These are phyloP conservation scores for Hansenula sp. DNA, from an alignment of 1,139 yeast genomes.

Conservation along the genomic window DNA sequence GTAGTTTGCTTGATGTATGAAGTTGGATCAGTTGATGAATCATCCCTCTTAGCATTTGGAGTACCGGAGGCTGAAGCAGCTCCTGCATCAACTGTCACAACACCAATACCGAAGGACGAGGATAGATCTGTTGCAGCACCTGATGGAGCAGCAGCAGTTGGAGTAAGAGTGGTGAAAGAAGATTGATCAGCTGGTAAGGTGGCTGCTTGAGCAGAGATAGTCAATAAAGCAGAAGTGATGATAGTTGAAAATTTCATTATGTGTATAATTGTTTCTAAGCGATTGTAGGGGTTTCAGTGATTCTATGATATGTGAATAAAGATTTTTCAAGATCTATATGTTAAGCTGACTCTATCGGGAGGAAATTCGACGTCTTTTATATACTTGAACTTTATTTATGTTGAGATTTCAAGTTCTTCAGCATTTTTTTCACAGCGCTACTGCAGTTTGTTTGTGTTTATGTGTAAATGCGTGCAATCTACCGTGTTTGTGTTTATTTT, in stretches of 20 bases:
- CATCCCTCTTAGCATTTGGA: conserved; percentile 3
- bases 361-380: neutral
- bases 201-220: conserved; percentile 21
- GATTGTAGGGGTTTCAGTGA: neutral
- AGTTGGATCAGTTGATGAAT: conserved; percentile 16
- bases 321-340: neutral
- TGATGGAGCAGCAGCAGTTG: conserved; percentile 26
- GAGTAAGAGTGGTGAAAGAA: conserved; percentile 30
- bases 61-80: conserved; percentile 22
- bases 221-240: conserved; percentile 11
- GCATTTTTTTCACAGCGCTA: too few species aligned
- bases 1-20: conserved; percentile 32
- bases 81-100: conserved; percentile 32
- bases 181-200: conserved; percentile 14
- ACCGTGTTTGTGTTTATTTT: neutral
- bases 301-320: neutral
- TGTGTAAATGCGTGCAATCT: neutral
- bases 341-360: neutral
- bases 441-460: too few species aligned
- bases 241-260: conserved; percentile 1
- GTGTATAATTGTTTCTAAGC: neutral
- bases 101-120: conserved; percentile 36
- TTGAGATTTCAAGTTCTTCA: too few species aligned
- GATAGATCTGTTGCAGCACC: conserved; percentile 33
- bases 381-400: neutral